A percentile compares a stretch with the other conserved stretches of the same genome.
These are phyloP conservation scores for Cutaneotrichosporon curvatum DNA, from an alignment of 1,284 basidiomycete species.

Conservation along the genomic window DNA sequence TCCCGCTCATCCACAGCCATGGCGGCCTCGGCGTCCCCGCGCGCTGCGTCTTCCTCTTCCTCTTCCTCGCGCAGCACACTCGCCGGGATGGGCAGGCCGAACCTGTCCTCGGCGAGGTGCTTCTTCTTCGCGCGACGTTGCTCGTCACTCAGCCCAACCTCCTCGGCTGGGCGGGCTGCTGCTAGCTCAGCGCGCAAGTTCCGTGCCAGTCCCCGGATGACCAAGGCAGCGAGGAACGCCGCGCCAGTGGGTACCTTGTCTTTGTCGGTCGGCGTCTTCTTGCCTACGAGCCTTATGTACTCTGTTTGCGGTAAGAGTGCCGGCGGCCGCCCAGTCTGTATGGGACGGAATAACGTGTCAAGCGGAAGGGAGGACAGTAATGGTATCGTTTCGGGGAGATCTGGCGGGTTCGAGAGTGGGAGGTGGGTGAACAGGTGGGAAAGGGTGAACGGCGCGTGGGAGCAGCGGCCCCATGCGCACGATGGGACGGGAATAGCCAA, in stretches of 20 bases:
- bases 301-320: slow-evolving; percentile 23
- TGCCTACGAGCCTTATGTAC: slow-evolving; percentile 22
- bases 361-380: slow-evolving; percentile 11
- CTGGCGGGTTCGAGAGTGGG: slow-evolving; percentile 14
- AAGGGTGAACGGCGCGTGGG: slow-evolving; percentile 24
- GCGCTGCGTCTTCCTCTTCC: slow-evolving; percentile 31
- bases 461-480: slow-evolving; percentile 36
- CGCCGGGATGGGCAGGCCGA: slow-evolving; percentile 43
- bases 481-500: slow-evolving; percentile 11
- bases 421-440: slow-evolving; percentile 40
- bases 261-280: slow-evolving; percentile 24
- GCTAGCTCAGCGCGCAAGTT: slow-evolving; percentile 30
- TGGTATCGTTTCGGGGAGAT: slow-evolving; percentile 16
- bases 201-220: slow-evolving; percentile 40
- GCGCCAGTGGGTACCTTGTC: slow-evolving; percentile 30
- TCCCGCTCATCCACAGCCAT: slow-evolving; percentile 24
- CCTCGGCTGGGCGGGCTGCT: slow-evolving; percentile 12
- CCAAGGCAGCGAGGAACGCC: slow-evolving; percentile 36
- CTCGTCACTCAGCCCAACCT: slow-evolving; percentile 13
- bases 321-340: slow-evolving; percentile 21
- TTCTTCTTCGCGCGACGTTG: slow-evolving; percentile 29
- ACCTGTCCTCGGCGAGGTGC: slow-evolving; percentile 35
- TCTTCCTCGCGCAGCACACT: slow-evolving; percentile 35
- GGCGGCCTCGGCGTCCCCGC: slow-evolving; percentile 16
- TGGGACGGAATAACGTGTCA: slow-evolving; percentile 7